These are phyloP conservation scores for Aspergillus incahuasiensis DNA, from an alignment of 495 filamentous ascomycete species.

Conservation along the genomic window DNA sequence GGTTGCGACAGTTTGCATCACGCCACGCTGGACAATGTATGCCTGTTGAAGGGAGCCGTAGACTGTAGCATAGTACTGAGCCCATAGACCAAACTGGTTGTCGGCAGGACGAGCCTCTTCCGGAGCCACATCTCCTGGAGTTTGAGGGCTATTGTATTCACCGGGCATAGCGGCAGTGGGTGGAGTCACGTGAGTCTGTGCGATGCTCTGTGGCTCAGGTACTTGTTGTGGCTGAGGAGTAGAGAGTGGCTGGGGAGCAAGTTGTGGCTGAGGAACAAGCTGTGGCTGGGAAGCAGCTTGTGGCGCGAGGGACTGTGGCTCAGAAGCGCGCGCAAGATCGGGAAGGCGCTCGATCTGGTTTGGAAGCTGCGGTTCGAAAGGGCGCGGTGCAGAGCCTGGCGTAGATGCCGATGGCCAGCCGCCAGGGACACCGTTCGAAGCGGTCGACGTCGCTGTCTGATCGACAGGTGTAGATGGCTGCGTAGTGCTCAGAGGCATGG, in stretches of 20 bases:
- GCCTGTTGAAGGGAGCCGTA: slow-evolving; percentile 3
- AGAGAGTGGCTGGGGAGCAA: background rate
- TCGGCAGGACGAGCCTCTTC: too few relatives aligned
- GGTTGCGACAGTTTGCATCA: slow-evolving; percentile 6
- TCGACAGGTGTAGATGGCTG: background rate
- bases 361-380: background rate
- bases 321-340: too few relatives aligned
- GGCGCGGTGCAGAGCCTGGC: background rate
- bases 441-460: background rate
- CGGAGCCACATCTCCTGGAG: too few relatives aligned
- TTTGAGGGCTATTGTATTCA: too few relatives aligned
- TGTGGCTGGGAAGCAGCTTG: too few relatives aligned
- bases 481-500: too few relatives aligned
- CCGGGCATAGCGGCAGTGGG: too few relatives aligned
- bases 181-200: background rate
- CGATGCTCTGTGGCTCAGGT: background rate
- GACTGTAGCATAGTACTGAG: background rate
- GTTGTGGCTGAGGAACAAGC: too few relatives aligned
- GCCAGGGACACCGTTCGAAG: slow-evolving; percentile 7
- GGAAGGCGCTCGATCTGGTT: background rate
- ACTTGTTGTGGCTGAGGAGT: too few relatives aligned
- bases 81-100: background rate
- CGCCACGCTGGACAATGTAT: background rate
- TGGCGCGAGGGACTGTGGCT: too few relatives aligned
- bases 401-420: slow-evolving; percentile 13